Conservation (phyloP, 1,284 basidiomycete genomes). For the Ustilago nuda region DNA sequence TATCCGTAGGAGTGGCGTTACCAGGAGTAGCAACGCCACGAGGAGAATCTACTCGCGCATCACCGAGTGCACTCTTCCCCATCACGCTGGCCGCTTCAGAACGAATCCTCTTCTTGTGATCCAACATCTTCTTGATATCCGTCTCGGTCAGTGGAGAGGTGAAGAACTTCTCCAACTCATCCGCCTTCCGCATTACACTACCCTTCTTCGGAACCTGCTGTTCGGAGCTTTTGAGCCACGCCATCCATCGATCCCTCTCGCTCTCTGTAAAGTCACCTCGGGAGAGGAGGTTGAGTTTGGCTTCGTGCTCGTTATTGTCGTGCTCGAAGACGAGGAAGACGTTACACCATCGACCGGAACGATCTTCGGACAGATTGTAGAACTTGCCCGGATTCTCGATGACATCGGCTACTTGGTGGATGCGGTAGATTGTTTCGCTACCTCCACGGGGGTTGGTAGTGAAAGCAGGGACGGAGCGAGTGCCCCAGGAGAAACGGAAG, state of each 20-base stretch:
- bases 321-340: constrained; percentile 54
- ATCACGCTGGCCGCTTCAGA: constrained; percentile 35
- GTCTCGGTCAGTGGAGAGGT: constrained; percentile 53
- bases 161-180: constrained; percentile 54
- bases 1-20: not conserved
- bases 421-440: constrained; percentile 79
- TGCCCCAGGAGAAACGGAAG: constrained; percentile 58
- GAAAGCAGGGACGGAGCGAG: constrained; percentile 69
- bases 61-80: constrained; percentile 18
- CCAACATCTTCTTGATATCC: constrained; percentile 55
- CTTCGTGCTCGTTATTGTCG: constrained; percentile 45
- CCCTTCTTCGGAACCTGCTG: constrained; percentile 37
- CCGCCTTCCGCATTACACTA: constrained; percentile 42
- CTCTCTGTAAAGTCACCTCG: constrained; percentile 47
- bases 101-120: constrained; percentile 47
- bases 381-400: constrained; percentile 74
- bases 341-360: constrained; percentile 55
- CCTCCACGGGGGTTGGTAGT: constrained; percentile 70
- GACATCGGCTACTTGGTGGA: constrained; percentile 80
- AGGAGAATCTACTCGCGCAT: not conserved
- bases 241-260: constrained; percentile 58
- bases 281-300: constrained; percentile 41
- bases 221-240: constrained; percentile 12
- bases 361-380: constrained; percentile 78
- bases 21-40: not conserved